Percentiles rank a stretch among this genome's conserved stretches.
Evolutionary conservation across 116 monocot genomes (phyloP).

Genomic region (Posidonia oceanica): DNA sequence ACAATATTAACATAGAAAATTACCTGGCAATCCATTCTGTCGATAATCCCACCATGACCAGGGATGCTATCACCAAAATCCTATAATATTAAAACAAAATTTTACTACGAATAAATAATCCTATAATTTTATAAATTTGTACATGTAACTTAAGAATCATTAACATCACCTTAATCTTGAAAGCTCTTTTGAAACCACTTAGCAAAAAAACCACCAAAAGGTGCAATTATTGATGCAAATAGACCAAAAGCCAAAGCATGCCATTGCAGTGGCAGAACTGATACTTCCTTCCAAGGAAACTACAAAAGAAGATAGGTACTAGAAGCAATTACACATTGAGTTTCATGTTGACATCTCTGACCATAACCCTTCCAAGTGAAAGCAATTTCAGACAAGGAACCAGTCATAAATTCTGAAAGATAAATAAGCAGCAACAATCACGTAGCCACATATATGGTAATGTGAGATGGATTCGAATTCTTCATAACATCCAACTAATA

Average conservation of each 20-base stretch:
- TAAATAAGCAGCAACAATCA: too few relatives aligned
- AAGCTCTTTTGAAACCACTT: constrained; percentile 95
- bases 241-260: constrained; percentile 94
- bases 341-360: too few relatives aligned
- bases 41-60: constrained; percentile 97
- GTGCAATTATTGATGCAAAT: constrained; percentile 98
- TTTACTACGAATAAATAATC: neutral
- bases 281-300: constrained; percentile 81
- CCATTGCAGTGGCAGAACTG: constrained; percentile 79
- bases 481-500: too few relatives aligned
- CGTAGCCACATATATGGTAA: too few relatives aligned
- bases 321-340: neutral
- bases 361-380: too few relatives aligned
- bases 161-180: constrained; percentile 77
- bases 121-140: neutral
- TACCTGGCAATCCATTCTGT: constrained; percentile 99
- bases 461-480: too few relatives aligned
- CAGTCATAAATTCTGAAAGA: too few relatives aligned
- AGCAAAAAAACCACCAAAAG: constrained; percentile 99
- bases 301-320: constrained; percentile 13
- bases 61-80: constrained; percentile 99
- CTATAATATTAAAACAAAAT: constrained; percentile 21
- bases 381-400: too few relatives aligned
- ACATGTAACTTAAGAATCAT: constrained; percentile 2
- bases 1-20: neutral